Conservation (phyloP, 768 basidiomycete species). For the Tremella fuciformis region DNA sequence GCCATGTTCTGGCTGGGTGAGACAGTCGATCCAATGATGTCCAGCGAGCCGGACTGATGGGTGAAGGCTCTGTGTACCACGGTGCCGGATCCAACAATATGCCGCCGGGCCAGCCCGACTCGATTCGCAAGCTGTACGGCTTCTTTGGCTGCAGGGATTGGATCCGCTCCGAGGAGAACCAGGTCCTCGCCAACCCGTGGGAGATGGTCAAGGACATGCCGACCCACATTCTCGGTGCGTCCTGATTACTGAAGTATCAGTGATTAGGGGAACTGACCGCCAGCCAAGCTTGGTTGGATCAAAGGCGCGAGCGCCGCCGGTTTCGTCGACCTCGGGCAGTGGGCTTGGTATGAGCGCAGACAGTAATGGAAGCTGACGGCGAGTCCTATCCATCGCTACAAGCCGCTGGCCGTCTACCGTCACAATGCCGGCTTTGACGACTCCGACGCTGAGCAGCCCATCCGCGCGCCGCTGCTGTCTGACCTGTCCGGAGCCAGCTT, state of each 20-base stretch:
- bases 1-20: constrained; percentile 4
- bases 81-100: neutral
- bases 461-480: too few species aligned
- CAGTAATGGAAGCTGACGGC: neutral
- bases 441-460: neutral
- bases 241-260: neutral
- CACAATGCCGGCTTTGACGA: constrained; percentile 1
- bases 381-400: constrained; percentile 1
- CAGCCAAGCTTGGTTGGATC: constrained; percentile 2
- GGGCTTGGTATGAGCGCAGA: neutral
- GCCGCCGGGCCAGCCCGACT: neutral
- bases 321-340: constrained; percentile 4
- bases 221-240: neutral
- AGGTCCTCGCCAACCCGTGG: neutral
- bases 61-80: neutral
- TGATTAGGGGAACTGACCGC: neutral
- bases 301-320: constrained; percentile 1
- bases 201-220: constrained; percentile 1
- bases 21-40: neutral
- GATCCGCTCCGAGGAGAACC: constrained; percentile 5
- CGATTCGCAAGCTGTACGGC: constrained; percentile 5
- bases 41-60: too few species aligned
- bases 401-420: neutral
- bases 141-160: constrained; percentile 3
- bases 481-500: too few species aligned